Percentiles rank a stretch among this genome's conserved stretches.
phyloP scores from a whole-genome alignment of 2,329 filamentous ascomycete species.

The Ophiocordyceps australis region DNA sequence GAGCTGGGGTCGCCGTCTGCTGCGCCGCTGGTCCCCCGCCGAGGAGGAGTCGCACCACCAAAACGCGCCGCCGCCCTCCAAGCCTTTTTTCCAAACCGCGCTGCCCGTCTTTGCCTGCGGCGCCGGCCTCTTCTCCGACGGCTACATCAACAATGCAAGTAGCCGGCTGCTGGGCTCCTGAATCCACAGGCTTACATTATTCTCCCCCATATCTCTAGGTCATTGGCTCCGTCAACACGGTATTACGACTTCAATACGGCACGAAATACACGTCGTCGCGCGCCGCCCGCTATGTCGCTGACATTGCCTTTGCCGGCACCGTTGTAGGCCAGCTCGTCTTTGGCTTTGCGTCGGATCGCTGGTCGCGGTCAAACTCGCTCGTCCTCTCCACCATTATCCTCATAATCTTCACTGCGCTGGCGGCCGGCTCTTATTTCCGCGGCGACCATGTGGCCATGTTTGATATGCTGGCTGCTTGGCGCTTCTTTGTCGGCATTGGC shows the following conservation, averaged over 20 bases:
- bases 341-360: conserved; percentile 67
- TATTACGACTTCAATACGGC: conserved; percentile 51
- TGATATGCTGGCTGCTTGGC: conserved; percentile 58
- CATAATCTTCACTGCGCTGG: conserved; percentile 67
- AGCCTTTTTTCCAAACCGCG: no score
- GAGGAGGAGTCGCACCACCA: no score
- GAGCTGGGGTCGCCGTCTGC: no score
- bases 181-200: no score
- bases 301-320: conserved; percentile 75
- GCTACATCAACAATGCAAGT: conserved; percentile 71
- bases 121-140: conserved; percentile 78
- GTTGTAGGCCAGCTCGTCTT: conserved; percentile 70
- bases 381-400: conserved; percentile 69
- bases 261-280: conserved; percentile 47
- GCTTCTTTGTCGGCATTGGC: conserved; percentile 68
- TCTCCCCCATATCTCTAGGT: conserved; percentile 36
- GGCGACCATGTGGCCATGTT: conserved; percentile 56
- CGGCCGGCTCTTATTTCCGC: conserved; percentile 57
- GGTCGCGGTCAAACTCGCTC: conserved; percentile 68
- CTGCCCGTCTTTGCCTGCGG: conserved; percentile 73
- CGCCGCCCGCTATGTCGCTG: conserved; percentile 56
- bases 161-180: neutral
- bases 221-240: conserved; percentile 74
- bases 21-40: no score
- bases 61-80: no score